Base-by-base conservation (phyloP, 257 asterid genomes). In the Solanum chaucha region DNA sequence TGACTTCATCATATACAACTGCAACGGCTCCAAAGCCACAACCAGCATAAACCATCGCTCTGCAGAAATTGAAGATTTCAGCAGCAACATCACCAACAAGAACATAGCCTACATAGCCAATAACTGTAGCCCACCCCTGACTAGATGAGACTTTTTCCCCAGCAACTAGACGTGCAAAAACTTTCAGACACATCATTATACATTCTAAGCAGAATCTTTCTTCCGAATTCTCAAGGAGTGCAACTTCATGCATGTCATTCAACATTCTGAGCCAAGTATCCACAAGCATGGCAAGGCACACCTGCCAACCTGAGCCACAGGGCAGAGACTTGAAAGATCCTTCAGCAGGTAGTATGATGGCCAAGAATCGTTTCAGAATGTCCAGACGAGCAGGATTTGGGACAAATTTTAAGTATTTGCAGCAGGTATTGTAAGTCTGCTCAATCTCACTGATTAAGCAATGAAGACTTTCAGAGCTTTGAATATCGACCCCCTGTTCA, bases 91-190 rank as follows among this genome's bases (percentile, higher is more conserved):
- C 86, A 68, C 90, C 92, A 86, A 86, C 87, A 68, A 94, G 89
- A 87, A 94, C 98, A 89, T 80, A 89, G 64, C 89, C 86, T 87
- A 91, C 91, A 74, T 92, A 93, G 71, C 88, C 89, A 87, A 92
- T 90, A 40, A 94, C 83, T 34, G 98, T 89, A 91, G 89, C 89
- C 99, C 99, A 97, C 72, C 97, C 96, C 89, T 93, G 95, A 87
- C 73, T 85, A 64, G 96, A 91, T 78, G 96, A 94, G 80, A 97
- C 90, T 83, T 89, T 88, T 41, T 89, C 96, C 86, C 88, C 68
- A 28, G 88, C 64, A 61, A 97, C 90, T 93, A 95, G 89, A 90
- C 91, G 90, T 85, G 88, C 87, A 89, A 94, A 90, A 88, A 88
- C 91, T 88, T 90, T 89, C 80, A 95, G 89, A 85, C 96, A 93